A percentile compares a stretch with the other conserved stretches of the same genome.
phyloP scores from a whole-genome alignment of 2,329 filamentous ascomycete species.

The Alternaria incomplexa region DNA sequence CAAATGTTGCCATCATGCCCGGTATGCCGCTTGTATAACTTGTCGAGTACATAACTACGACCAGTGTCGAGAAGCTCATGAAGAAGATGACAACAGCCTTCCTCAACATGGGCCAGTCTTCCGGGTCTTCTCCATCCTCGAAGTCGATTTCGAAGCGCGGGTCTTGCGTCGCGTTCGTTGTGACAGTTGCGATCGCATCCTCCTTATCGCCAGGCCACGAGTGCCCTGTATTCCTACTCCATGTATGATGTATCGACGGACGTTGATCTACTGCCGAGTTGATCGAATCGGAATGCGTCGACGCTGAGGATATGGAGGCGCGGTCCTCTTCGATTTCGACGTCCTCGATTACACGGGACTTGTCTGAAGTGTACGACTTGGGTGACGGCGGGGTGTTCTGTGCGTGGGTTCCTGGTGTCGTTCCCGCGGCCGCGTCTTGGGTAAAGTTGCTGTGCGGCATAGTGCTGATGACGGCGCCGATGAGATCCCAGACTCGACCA shows the following conservation, averaged over 20 bases:
- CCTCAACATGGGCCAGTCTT: constrained; percentile 69
- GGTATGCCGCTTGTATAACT: constrained; percentile 76
- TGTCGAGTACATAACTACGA: constrained; percentile 68
- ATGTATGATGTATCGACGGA: constrained; percentile 39
- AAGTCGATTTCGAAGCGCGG: constrained; percentile 76
- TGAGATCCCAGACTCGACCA: not conserved
- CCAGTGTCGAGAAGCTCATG: constrained; percentile 64
- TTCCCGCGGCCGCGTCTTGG: constrained; percentile 16
- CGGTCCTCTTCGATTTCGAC: constrained; percentile 20
- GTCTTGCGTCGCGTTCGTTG: constrained; percentile 50
- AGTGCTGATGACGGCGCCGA: constrained; percentile 7
- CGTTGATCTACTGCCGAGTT: constrained; percentile 28
- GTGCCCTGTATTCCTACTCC: constrained; percentile 42
- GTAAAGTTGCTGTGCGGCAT: constrained; percentile 7
- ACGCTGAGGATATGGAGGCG: constrained; percentile 32
- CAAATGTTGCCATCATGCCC: constrained; percentile 72
- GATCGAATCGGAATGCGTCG: constrained; percentile 28
- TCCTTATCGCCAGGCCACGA: constrained; percentile 34
- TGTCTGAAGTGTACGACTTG: constrained; percentile 6
- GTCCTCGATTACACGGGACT: constrained; percentile 8
- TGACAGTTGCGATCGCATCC: constrained; percentile 34
- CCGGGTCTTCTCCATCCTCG: constrained; percentile 65
- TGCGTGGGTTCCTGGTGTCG: not conserved
- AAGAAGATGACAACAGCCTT: constrained; percentile 62
- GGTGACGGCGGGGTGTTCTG: not conserved